phyloP scores from a whole-genome alignment of 164 flowering plant species.

The Vitis vinifera region ASM3070453v1 NC_081805.1:27473001-27473500 shows the following conservation, averaged over 20 bases:
- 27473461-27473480: too few species aligned
- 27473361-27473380: slow-evolving; percentile 15
- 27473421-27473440: slow-evolving; percentile 8
- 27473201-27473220: slow-evolving; percentile 4
- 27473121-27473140: not conserved
- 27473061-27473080: too few species aligned
- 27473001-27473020: too few species aligned
- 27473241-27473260: slow-evolving; percentile 3
- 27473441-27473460: not conserved
- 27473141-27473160: not conserved
- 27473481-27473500: not conserved
- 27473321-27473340: slow-evolving; percentile 17
- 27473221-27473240: slow-evolving; percentile 1
- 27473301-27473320: slow-evolving; percentile 7
- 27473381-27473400: slow-evolving; percentile 11
- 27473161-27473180: slow-evolving; percentile 1
- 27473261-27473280: not conserved
- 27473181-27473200: not conserved
- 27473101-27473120: too few species aligned
- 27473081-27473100: too few species aligned
- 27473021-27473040: too few species aligned
- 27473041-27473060: too few species aligned
- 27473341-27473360: slow-evolving; percentile 1
- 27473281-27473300: slow-evolving; percentile 10
- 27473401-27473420: not conserved